A percentile compares a stretch with the other conserved stretches of the same genome.
Evolutionary conservation across 148 eudicot species (phyloP).

Genomic region (Persicaria maculosa): DNA sequence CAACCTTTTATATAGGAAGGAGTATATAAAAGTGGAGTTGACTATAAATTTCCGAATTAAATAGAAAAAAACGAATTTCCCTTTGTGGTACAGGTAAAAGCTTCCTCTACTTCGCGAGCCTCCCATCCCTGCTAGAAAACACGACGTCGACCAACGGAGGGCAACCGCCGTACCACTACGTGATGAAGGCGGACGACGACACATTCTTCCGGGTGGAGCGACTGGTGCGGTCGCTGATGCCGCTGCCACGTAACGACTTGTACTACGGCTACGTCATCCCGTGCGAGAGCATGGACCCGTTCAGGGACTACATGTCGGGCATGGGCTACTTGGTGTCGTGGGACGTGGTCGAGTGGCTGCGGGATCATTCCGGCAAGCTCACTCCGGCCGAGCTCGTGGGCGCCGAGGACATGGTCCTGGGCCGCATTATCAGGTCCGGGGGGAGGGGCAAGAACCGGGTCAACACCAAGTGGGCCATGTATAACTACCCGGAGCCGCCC

Average conservation of each 20-base stretch:
- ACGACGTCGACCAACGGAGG: neutral
- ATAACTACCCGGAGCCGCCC: conserved; percentile 74
- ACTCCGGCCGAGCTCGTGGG: conserved; percentile 38
- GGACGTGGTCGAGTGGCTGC: conserved; percentile 84
- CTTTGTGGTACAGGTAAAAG: conserved; percentile 23
- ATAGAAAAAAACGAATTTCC: no score
- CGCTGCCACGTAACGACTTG: conserved; percentile 67
- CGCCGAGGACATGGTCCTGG: conserved; percentile 71
- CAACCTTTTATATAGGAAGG: no score
- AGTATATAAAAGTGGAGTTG: no score
- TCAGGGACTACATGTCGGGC: conserved; percentile 76
- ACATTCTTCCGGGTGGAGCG: conserved; percentile 50
- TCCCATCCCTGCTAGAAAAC: conserved; percentile 41
- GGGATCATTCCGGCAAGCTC: conserved; percentile 37
- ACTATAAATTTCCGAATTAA: no score
- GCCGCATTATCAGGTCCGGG: conserved; percentile 66
- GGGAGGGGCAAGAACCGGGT: conserved; percentile 51
- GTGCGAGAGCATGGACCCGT: conserved; percentile 83
- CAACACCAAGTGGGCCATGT: conserved; percentile 95
- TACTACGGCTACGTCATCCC: conserved; percentile 91
- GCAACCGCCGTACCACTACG: conserved; percentile 79
- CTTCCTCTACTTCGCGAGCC: conserved; percentile 68
- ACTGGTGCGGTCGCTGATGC: conserved; percentile 55
- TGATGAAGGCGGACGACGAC: conserved; percentile 80
- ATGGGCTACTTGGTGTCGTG: conserved; percentile 85